Evolutionary conservation across 2,329 filamentous ascomycete genomes (phyloP), one percentile per base, ranked within the genome.

Genomic region (Sporothrix inflata): DNA sequence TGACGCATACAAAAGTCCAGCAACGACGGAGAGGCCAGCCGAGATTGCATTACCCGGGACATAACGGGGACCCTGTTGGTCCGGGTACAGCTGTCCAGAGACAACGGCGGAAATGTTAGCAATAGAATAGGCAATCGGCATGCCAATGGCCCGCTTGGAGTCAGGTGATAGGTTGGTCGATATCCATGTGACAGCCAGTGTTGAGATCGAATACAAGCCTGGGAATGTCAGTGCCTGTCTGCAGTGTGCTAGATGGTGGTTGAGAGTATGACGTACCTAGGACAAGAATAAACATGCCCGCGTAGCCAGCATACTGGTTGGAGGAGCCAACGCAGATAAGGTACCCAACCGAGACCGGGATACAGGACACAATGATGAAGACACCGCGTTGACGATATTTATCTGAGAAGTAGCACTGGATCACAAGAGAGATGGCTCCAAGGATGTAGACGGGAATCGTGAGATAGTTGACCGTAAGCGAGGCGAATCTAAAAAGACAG

Each of bases 201-300:
- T 60, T 14, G 55, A 60, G 55, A 60, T 60, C 9, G 55, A 60
- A n/a, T 60, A 60, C 27, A 60, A n/a, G 7, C 55, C 55, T 60
- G 16, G 5, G 1, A 12, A 8, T 2, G 27, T 60, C 14, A 60
- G 55, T 34, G 16, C 11, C 16, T 45, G 42, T 12, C 16, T 45
- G 12, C 42, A 14, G 42, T 14, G 16, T 45, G 9, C 42, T 45
- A 14, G 3, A 16, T 45, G 4, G 42, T 14, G 42, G 42, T 16
- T 16, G 11, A 16, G 16, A 45, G 42, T 14, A 12, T 45, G 42
- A 45, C 55, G 19, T 38, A 60, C 55, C 55, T 9, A 60, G 30
- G 1, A 60, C 55, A 30, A 60, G 55, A n/a, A 60, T 60, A 9
- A 60, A 60, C 55, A 60, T 60, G 55, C 55, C 55, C 4, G 55